Evolutionary conservation across 2,329 filamentous ascomycete species (phyloP).

Genomic region (Emydomyces testavorans): DNA sequence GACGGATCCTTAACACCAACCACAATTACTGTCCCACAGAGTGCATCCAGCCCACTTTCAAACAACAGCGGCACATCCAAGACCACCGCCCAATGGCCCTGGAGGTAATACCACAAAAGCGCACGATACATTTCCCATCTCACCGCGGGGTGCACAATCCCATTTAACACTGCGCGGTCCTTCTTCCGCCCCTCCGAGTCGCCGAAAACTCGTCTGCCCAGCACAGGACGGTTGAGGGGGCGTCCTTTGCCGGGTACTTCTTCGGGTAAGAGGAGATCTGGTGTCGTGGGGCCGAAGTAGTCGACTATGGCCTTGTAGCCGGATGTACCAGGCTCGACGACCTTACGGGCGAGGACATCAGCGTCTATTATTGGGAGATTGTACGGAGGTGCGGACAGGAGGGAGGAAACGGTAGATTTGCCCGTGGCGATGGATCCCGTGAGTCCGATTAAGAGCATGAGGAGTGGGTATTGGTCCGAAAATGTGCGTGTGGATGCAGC

Average conservation of each 20-base stretch:
- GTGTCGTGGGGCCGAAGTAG: slow-evolving; percentile 71
- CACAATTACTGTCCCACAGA: slow-evolving; percentile 77
- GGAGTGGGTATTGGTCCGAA: neutral
- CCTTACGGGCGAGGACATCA: slow-evolving; percentile 80
- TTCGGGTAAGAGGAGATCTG: slow-evolving; percentile 64
- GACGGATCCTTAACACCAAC: slow-evolving; percentile 71
- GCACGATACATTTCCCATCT: slow-evolving; percentile 66
- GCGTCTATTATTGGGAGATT: slow-evolving; percentile 86
- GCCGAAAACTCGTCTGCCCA: slow-evolving; percentile 81
- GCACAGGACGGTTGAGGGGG: slow-evolving; percentile 71
- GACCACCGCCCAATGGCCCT: slow-evolving; percentile 76
- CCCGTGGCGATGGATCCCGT: slow-evolving; percentile 96
- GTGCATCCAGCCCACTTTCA: slow-evolving; percentile 71
- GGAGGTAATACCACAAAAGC: slow-evolving; percentile 60
- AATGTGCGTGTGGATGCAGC: neutral
- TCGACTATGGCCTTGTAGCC: slow-evolving; percentile 73
- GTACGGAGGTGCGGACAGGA: slow-evolving; percentile 71
- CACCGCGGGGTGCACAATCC: slow-evolving; percentile 87
- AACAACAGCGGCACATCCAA: slow-evolving; percentile 88
- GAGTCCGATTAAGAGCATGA: slow-evolving; percentile 90
- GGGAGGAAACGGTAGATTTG: slow-evolving; percentile 85
- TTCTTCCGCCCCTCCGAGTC: slow-evolving; percentile 55
- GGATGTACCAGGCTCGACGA: slow-evolving; percentile 80
- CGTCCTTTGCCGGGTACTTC: slow-evolving; percentile 33
- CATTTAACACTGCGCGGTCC: slow-evolving; percentile 69